These are phyloP conservation scores for Chlamydomonas sp. DNA, from an alignment of 139 green algal genomes.

Conservation along the genomic window DNA sequence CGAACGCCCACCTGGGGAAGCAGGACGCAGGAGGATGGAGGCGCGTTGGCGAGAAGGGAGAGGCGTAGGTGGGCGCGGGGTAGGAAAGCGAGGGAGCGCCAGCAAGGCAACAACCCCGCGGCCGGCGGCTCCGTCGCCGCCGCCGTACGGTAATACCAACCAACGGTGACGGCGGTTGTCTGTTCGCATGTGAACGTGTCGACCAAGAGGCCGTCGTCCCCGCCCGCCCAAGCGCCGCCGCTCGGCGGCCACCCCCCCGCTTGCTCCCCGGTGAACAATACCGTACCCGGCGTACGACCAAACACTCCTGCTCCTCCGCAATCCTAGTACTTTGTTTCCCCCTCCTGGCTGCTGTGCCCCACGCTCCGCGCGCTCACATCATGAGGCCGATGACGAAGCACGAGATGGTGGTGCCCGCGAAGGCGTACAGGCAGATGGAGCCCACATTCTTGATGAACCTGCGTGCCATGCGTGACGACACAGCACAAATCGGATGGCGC, in stretches of 20 bases:
- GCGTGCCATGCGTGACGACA: not conserved
- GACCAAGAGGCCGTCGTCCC: too few species aligned
- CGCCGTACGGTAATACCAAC: too few species aligned
- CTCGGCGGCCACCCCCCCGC: too few species aligned
- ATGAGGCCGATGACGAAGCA: slow-evolving; percentile 55
- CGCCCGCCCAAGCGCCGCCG: too few species aligned
- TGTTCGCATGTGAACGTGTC: too few species aligned
- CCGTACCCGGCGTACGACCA: too few species aligned
- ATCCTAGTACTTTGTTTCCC: not conserved
- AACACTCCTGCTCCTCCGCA: not conserved
- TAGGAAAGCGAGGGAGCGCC: not conserved
- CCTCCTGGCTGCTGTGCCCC: not conserved
- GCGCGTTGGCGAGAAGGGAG: not conserved
- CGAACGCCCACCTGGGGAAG: slow-evolving; percentile 52
- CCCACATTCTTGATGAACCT: slow-evolving; percentile 68
- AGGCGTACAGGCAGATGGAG: slow-evolving; percentile 60
- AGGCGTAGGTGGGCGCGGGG: not conserved
- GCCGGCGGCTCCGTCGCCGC: too few species aligned
- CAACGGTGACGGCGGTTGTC: too few species aligned
- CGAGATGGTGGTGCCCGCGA: slow-evolving; percentile 65
- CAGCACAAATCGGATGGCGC: too few species aligned
- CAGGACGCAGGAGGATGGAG: not conserved
- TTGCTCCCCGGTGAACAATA: too few species aligned
- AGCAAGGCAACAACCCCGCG: too few species aligned
- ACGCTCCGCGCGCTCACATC: slow-evolving; percentile 46